phyloP scores from a whole-genome alignment of 495 filamentous ascomycete species.

The Penicillium turbatum region DNA sequence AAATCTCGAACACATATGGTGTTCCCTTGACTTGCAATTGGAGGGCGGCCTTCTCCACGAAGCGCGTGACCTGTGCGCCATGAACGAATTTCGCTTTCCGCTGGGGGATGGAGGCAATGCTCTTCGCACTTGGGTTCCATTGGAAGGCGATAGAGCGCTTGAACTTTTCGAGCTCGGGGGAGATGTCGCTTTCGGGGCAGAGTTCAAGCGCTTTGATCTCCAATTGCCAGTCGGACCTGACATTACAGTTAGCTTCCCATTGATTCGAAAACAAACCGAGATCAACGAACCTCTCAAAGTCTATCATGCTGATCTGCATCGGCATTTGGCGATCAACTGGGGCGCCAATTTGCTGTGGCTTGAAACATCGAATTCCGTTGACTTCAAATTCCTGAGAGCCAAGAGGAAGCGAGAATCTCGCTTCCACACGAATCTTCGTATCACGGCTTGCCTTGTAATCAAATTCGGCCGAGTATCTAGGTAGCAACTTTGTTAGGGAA shows the following conservation, averaged over 20 bases:
- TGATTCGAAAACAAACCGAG: too few species aligned
- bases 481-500: constrained; percentile 23
- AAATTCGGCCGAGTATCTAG: constrained; percentile 39
- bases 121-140: constrained; percentile 2
- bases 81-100: constrained; percentile 25
- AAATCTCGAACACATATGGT: constrained; percentile 52
- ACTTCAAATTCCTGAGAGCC: constrained; percentile 28
- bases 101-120: constrained; percentile 22
- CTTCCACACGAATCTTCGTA: constrained; percentile 35
- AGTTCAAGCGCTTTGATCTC: constrained; percentile 36
- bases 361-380: constrained; percentile 33
- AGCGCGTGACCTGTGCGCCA: constrained; percentile 22
- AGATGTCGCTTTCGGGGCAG: constrained; percentile 18
- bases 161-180: constrained; percentile 27
- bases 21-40: constrained; percentile 45
- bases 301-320: constrained; percentile 34
- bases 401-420: constrained; percentile 26
- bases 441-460: constrained; percentile 33
- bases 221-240: constrained; percentile 39
- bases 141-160: constrained; percentile 24
- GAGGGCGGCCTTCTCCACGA: constrained; percentile 49
- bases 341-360: constrained; percentile 19
- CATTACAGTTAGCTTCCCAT: constrained; percentile 1
- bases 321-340: constrained; percentile 17
- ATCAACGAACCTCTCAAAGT: constrained; percentile 30